These are phyloP conservation scores for Trypanosoma vivax DNA, from an alignment of 208 protist species.

Conservation along the genomic window DNA sequence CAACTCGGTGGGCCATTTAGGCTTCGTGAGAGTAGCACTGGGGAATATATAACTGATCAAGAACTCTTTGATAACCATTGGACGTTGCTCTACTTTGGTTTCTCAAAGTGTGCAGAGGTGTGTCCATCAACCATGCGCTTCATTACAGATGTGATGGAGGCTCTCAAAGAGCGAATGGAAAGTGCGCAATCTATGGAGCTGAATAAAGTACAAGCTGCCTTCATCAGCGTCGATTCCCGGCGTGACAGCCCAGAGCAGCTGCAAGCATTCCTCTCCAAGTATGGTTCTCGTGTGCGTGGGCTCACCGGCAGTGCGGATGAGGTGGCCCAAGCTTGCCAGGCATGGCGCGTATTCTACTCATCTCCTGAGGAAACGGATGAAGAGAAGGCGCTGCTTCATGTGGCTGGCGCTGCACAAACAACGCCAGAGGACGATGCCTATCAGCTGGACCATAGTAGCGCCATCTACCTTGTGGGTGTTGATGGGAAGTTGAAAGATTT, in stretches of 20 bases:
- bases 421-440: slow-evolving; percentile 64
- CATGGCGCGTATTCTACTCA: slow-evolving; percentile 82
- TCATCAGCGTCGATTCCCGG: slow-evolving; percentile 76
- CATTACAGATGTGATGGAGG: slow-evolving; percentile 54
- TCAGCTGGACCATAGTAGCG: slow-evolving; percentile 85
- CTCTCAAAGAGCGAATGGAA: slow-evolving; percentile 31
- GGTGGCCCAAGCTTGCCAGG: slow-evolving; percentile 43
- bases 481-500: slow-evolving; percentile 88
- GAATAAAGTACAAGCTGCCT: slow-evolving; percentile 53
- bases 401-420: slow-evolving; percentile 45
- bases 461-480: slow-evolving; percentile 77
- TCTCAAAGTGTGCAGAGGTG: slow-evolving; percentile 81
- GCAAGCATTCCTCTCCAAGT: slow-evolving; percentile 57
- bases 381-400: slow-evolving; percentile 45
- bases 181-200: slow-evolving; percentile 20
- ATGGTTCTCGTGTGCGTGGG: slow-evolving; percentile 47
- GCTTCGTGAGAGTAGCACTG: slow-evolving; percentile 49
- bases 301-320: slow-evolving; percentile 49
- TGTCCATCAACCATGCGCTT: slow-evolving; percentile 70
- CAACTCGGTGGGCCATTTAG: slow-evolving; percentile 68
- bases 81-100: slow-evolving; percentile 85
- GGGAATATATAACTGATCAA: slow-evolving; percentile 52
- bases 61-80: slow-evolving; percentile 71
- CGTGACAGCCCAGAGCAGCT: slow-evolving; percentile 64
- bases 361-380: slow-evolving; percentile 79